A percentile compares a stretch with the other conserved stretches of the same genome.
These are phyloP conservation scores for Blastomyces percursus DNA, from an alignment of 2,329 filamentous ascomycete species.

Conservation along the genomic window DNA sequence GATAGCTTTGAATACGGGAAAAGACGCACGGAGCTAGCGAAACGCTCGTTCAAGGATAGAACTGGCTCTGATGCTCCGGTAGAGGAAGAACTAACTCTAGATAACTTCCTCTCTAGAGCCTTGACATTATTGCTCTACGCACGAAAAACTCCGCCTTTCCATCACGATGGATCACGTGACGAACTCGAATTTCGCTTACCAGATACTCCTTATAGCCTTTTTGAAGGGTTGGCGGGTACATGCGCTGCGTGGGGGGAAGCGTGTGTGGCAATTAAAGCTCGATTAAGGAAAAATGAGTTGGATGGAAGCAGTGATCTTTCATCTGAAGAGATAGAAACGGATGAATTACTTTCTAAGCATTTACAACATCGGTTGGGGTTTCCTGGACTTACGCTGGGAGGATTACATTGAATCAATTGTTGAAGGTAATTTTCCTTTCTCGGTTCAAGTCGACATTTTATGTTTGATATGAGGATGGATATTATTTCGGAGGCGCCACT, in stretches of 20 bases:
- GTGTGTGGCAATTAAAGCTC: constrained; percentile 25
- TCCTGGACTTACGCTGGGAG: constrained; percentile 2
- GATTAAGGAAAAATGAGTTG: constrained; percentile 25
- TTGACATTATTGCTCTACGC: constrained; percentile 30
- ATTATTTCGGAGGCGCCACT: neutral
- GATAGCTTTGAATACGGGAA: constrained; percentile 27
- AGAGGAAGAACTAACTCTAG: constrained; percentile 18
- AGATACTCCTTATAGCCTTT: constrained; percentile 31
- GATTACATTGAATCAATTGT: neutral
- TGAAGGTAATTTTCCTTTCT: neutral
- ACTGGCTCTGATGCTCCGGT: constrained; percentile 5
- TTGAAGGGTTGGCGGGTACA: constrained; percentile 32
- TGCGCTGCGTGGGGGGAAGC: constrained; percentile 34
- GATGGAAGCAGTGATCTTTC: neutral
- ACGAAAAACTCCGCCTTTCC: constrained; percentile 29
- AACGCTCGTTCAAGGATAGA: constrained; percentile 17
- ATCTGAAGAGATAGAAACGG: constrained; percentile 3
- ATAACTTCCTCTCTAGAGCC: constrained; percentile 30
- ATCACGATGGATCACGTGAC: constrained; percentile 15
- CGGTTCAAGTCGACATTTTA: neutral
- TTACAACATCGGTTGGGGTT: constrained; percentile 1
- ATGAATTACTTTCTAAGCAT: constrained; percentile 1
- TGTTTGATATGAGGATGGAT: neutral
- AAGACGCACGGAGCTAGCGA: constrained; percentile 16
- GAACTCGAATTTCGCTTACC: constrained; percentile 28